These are phyloP conservation scores for Medicago truncatula DNA, from an alignment of 306 rosid species.

Conservation along the genomic window MtrunA17r5.0-ANR NC_053048.1:11048001-11048500, in stretches of 20 bases:
- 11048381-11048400: constrained; percentile 70
- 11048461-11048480: constrained; percentile 58
- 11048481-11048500: constrained; percentile 65
- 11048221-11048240: constrained; percentile 60
- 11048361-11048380: constrained; percentile 72
- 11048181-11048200: constrained; percentile 82
- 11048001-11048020: too few relatives aligned
- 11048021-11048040: too few relatives aligned
- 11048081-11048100: too few relatives aligned
- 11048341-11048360: constrained; percentile 72
- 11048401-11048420: constrained; percentile 71
- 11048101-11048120: neutral
- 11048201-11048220: constrained; percentile 78
- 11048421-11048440: constrained; percentile 49
- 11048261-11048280: constrained; percentile 73
- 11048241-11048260: constrained; percentile 71
- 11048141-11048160: constrained; percentile 63
- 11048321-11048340: constrained; percentile 72
- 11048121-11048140: constrained; percentile 1
- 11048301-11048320: constrained; percentile 80
- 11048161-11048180: constrained; percentile 78
- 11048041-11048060: too few relatives aligned
- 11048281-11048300: constrained; percentile 74
- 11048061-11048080: too few relatives aligned
- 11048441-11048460: constrained; percentile 53